Evolutionary conservation across 768 basidiomycete genomes (phyloP).

Genomic region (Podaxis mareebaensis): DNA sequence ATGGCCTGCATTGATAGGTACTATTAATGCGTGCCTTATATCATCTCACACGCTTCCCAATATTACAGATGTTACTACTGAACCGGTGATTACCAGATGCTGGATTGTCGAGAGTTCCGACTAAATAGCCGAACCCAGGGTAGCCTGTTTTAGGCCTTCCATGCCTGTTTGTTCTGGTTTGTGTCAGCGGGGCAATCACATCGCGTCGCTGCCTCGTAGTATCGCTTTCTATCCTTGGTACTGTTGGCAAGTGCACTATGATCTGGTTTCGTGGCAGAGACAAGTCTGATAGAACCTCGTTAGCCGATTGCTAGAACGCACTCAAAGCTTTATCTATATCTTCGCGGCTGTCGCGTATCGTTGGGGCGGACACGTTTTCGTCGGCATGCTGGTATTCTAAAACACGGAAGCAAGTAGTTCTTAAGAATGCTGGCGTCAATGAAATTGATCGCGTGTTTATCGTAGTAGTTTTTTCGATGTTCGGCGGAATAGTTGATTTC

Average conservation of each 20-base stretch:
- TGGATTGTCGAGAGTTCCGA: conserved; percentile 10
- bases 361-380: background rate
- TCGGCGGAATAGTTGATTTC: background rate
- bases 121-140: conserved; percentile 17
- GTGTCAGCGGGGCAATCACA: background rate
- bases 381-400: background rate
- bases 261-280: background rate
- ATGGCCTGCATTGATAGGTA: background rate
- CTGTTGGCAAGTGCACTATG: background rate
- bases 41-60: conserved; percentile 7
- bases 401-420: background rate
- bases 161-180: conserved; percentile 2
- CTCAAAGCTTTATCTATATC: background rate
- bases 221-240: background rate
- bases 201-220: background rate
- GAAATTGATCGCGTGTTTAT: background rate
- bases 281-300: conserved; percentile 1
- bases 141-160: conserved; percentile 7
- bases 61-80: background rate
- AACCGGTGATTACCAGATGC: conserved; percentile 10
- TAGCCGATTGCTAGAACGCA: background rate
- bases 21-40: conserved; percentile 5
- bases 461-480: background rate
- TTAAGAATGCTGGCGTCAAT: background rate
- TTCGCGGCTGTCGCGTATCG: background rate